Conservation (phyloP, 2,329 filamentous ascomycete genomes). For the Colletotrichum siamense region DNA sequence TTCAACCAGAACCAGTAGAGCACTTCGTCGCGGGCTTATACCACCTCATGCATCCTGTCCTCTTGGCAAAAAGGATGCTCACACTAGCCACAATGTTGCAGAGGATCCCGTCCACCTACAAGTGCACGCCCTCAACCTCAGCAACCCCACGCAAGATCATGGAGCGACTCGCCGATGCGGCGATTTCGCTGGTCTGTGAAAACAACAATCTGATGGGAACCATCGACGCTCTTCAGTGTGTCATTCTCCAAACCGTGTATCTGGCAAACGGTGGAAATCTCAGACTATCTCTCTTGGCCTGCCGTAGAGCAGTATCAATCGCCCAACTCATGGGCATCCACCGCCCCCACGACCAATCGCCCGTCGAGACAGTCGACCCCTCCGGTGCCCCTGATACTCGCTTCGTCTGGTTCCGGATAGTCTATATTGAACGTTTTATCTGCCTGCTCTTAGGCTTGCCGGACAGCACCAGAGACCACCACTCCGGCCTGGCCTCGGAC, state of each 20-base stretch:
- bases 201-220: slow-evolving; percentile 50
- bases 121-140: slow-evolving; percentile 29
- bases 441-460: slow-evolving; percentile 45
- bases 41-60: slow-evolving; percentile 38
- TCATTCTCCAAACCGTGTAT: slow-evolving; percentile 52
- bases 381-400: slow-evolving; percentile 10
- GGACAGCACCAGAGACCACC: slow-evolving; percentile 27
- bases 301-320: slow-evolving; percentile 48
- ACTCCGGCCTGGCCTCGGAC: background rate
- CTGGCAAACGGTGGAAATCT: slow-evolving; percentile 52
- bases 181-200: slow-evolving; percentile 42
- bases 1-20: background rate
- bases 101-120: slow-evolving; percentile 31
- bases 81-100: slow-evolving; percentile 42
- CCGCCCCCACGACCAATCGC: slow-evolving; percentile 10
- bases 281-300: slow-evolving; percentile 48
- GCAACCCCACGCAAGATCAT: slow-evolving; percentile 25
- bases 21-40: slow-evolving; percentile 23
- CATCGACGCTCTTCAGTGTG: slow-evolving; percentile 52
- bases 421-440: slow-evolving; percentile 40
- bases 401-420: slow-evolving; percentile 42
- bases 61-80: slow-evolving; percentile 46
- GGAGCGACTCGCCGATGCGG: slow-evolving; percentile 31
- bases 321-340: slow-evolving; percentile 47
- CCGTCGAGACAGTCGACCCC: slow-evolving; percentile 7